These are phyloP conservation scores for Hanseniaspora guilliermondii DNA, from an alignment of 805 yeast genomes.

Conservation along the genomic window DNA sequence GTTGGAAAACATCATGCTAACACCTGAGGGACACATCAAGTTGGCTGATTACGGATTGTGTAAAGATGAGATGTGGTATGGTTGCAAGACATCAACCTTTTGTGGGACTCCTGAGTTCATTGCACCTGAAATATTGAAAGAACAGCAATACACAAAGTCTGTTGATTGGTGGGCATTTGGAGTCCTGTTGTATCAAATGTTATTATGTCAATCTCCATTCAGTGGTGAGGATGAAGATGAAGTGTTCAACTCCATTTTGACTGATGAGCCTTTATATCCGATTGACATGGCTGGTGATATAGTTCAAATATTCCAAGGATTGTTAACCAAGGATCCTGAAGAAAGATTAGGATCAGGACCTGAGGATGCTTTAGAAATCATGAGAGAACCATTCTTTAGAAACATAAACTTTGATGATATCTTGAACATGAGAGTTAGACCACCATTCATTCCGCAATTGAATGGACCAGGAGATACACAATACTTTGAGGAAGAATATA, in stretches of 20 bases:
- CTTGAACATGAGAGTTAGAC: conserved; percentile 53
- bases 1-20: conserved; percentile 81
- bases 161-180: conserved; percentile 99
- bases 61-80: conserved; percentile 82
- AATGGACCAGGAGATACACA: conserved; percentile 81
- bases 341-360: conserved; percentile 78
- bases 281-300: conserved; percentile 96
- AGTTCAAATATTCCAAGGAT: conserved; percentile 81
- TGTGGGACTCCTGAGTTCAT: conserved; percentile 99
- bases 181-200: conserved; percentile 89
- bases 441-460: conserved; percentile 84
- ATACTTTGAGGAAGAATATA: conserved; percentile 88
- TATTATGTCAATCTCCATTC: conserved; percentile 91
- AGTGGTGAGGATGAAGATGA: conserved; percentile 96
- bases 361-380: conserved; percentile 81
- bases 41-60: conserved; percentile 96
- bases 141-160: conserved; percentile 81
- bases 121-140: conserved; percentile 96
- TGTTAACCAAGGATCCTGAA: conserved; percentile 78
- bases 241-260: conserved; percentile 87
- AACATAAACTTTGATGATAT: conserved; percentile 87
- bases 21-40: conserved; percentile 86
- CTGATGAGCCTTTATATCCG: conserved; percentile 94
- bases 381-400: conserved; percentile 88
- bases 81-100: conserved; percentile 79